Conservation (phyloP, 106 monocot genomes). For the Vanilla planifolia region DNA sequence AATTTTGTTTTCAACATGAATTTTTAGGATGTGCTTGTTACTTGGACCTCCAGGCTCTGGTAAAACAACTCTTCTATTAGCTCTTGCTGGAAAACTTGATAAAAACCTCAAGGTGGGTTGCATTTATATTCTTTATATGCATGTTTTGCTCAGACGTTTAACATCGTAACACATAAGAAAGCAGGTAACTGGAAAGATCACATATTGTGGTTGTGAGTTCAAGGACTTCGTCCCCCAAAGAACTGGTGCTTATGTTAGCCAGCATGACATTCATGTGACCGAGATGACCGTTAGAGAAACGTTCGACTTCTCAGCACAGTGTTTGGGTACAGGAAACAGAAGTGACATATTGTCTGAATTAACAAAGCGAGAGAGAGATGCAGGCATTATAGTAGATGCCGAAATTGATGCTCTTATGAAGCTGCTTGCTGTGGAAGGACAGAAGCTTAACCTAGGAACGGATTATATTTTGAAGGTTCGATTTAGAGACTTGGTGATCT, state of each 20-base stretch:
- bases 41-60: constrained; percentile 23
- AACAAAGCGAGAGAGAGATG: constrained; percentile 58
- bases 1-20: background rate
- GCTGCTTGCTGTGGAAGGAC: constrained; percentile 46
- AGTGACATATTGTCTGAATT: constrained; percentile 64
- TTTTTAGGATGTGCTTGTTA: constrained; percentile 17
- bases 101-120: constrained; percentile 8
- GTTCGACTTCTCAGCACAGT: constrained; percentile 67
- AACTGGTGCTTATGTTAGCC: constrained; percentile 80
- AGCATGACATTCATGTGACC: constrained; percentile 70
- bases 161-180: background rate
- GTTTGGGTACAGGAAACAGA: constrained; percentile 58
- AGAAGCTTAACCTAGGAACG: constrained; percentile 30
- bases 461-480: constrained; percentile 79
- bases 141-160: background rate
- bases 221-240: constrained; percentile 65
- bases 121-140: background rate
- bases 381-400: constrained; percentile 75
- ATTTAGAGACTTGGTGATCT: too few species aligned
- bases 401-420: constrained; percentile 87
- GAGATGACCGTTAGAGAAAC: constrained; percentile 94
- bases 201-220: constrained; percentile 70
- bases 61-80: constrained; percentile 16
- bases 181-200: constrained; percentile 64
- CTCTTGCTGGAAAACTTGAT: constrained; percentile 18